A percentile compares a stretch with the other conserved stretches of the same genome.
Evolutionary conservation across 2,329 filamentous ascomycete species (phyloP).

Genomic region (Diaporthe ampelina): DNA sequence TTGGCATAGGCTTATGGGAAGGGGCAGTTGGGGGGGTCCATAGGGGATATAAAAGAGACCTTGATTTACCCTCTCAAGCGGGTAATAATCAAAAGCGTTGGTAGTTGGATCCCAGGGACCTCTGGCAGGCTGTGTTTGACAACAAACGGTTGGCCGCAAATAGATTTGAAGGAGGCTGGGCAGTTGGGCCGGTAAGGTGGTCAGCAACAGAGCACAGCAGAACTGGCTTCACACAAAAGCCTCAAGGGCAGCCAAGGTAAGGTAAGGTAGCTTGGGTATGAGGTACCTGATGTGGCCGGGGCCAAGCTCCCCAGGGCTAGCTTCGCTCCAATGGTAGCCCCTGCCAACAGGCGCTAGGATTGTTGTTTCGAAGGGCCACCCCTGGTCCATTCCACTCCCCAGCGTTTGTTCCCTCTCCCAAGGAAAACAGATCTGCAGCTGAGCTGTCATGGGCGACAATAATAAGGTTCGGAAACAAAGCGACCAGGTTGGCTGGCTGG

Average conservation of each 20-base stretch:
- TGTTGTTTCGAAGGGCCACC: conserved; percentile 25
- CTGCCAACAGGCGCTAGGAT: conserved; percentile 10
- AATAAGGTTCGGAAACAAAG: conserved; percentile 19
- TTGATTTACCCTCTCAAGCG: background rate
- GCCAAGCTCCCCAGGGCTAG: conserved; percentile 9
- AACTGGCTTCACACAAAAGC: background rate
- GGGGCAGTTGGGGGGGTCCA: too few relatives aligned
- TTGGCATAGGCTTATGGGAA: too few relatives aligned
- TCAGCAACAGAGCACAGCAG: conserved; percentile 2
- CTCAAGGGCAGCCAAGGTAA: background rate
- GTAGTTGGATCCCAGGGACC: background rate
- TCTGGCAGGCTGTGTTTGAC: conserved; percentile 16
- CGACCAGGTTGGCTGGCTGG: background rate
- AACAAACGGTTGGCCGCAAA: background rate
- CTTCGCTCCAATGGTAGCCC: conserved; percentile 6
- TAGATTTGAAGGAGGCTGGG: conserved; percentile 30
- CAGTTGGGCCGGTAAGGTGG: conserved; percentile 10
- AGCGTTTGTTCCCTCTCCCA: conserved; percentile 6
- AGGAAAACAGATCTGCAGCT: background rate
- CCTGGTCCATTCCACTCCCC: conserved; percentile 10
- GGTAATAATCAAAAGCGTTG: background rate
- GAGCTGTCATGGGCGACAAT: conserved; percentile 2
- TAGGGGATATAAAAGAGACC: too few relatives aligned
- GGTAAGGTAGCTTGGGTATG: background rate
- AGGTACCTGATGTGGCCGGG: conserved; percentile 6